Conservation (phyloP, 1,284 basidiomycete species). For the Athelia sp. region DNA sequence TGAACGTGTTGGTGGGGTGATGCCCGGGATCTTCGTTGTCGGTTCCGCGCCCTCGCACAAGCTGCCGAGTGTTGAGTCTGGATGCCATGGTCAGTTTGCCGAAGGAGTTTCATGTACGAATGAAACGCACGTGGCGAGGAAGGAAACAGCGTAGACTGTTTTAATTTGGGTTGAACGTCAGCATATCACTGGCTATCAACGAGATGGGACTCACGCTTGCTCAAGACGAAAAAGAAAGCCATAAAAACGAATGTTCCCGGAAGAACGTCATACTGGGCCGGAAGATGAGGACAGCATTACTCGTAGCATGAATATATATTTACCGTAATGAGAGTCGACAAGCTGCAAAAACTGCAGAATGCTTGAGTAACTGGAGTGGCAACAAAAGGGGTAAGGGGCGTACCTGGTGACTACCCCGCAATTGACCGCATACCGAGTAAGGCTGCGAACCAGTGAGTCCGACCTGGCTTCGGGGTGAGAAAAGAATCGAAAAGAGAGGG, state of each 20-base stretch:
- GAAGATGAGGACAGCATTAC: neutral
- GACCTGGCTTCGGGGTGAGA: slow-evolving; percentile 3
- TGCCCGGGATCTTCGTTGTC: neutral
- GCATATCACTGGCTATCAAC: neutral
- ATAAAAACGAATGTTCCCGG: neutral
- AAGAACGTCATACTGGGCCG: neutral
- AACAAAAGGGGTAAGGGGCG: neutral
- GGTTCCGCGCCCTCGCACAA: neutral
- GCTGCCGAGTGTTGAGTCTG: neutral
- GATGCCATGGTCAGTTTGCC: neutral
- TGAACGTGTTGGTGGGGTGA: neutral
- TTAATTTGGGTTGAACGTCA: neutral
- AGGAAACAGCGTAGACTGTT: neutral
- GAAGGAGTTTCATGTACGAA: neutral
- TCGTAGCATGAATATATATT: neutral
- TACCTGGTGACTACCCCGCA: slow-evolving; percentile 8
- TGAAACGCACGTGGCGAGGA: neutral
- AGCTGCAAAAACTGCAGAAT: slow-evolving; percentile 4
- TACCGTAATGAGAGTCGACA: slow-evolving; percentile 7
- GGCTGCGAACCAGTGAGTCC: slow-evolving; percentile 5
- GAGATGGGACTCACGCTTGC: neutral
- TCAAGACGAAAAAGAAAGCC: neutral
- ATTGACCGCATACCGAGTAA: slow-evolving; percentile 6
- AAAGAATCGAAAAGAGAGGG: neutral
- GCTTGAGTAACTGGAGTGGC: neutral